These are phyloP conservation scores for Penicillium sclerotiorum DNA, from an alignment of 2,329 filamentous ascomycete species.

Conservation along the genomic window DNA sequence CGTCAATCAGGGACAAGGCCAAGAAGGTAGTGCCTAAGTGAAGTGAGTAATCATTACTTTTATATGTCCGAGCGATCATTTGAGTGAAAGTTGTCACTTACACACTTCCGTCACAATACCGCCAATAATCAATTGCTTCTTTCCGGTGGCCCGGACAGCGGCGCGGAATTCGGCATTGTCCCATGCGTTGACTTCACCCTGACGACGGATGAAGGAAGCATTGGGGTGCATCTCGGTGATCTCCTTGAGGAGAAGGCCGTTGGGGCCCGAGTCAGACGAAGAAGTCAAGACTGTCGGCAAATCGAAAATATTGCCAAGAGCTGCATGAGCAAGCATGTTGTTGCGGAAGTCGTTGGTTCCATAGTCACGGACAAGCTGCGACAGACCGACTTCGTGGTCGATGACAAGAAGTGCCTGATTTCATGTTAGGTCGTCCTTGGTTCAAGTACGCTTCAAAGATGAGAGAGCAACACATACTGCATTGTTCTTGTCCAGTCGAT, in stretches of 20 bases:
- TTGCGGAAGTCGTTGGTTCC: constrained; percentile 66
- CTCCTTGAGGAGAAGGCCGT: constrained; percentile 70
- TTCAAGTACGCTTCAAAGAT: too few relatives aligned
- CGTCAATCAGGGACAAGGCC: constrained; percentile 69
- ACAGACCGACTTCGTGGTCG: constrained; percentile 40
- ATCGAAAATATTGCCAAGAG: constrained; percentile 66
- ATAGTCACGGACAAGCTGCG: constrained; percentile 63
- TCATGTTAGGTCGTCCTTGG: not conserved
- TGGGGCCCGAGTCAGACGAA: constrained; percentile 69
- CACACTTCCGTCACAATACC: constrained; percentile 77
- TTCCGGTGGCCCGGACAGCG: constrained; percentile 66
- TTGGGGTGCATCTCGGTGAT: constrained; percentile 69
- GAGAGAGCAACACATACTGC: constrained; percentile 16
- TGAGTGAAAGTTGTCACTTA: constrained; percentile 27
- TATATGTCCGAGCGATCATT: not conserved
- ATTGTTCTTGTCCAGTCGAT: constrained; percentile 30
- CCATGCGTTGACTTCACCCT: constrained; percentile 77
- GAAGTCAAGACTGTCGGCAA: constrained; percentile 71
- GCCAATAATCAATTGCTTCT: constrained; percentile 70
- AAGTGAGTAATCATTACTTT: constrained; percentile 3
- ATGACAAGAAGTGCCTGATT: constrained; percentile 31
- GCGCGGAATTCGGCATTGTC: constrained; percentile 70
- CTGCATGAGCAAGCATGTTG: constrained; percentile 69
- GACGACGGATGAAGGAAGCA: constrained; percentile 66
- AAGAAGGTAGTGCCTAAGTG: constrained; percentile 66